Base-by-base conservation (phyloP, 2,329 filamentous ascomycete genomes). In the Monosporascus ibericus region DNA sequence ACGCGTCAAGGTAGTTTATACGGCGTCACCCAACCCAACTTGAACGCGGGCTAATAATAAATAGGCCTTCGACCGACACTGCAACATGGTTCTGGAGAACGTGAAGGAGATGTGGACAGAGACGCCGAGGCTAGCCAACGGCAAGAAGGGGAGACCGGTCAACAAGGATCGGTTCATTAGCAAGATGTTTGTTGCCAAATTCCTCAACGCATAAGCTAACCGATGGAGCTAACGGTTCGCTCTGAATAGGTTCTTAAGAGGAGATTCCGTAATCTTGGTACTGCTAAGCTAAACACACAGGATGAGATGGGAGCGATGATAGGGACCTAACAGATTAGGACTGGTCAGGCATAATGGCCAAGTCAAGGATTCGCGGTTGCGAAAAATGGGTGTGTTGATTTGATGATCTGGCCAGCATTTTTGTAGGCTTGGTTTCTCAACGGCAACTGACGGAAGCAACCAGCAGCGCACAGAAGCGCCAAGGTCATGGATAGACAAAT, bases 41-140 rank as follows among this genome's bases (percentile, higher is more conserved):
- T 34, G 9, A 34, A 5, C 30, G 9, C 30, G 1, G 30, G 14
- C 30, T 34, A 34, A 34, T 34, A 34, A 1, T 14, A 34, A 34
- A 34, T 34, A 34, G 30, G 94, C 94, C 6, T 99, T 99, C 70
- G 94, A 99, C 74, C 82, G 94, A 55, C 94, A 99, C 75, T 97
- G 92, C 82, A 99, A 99, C 76, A 97, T 99, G 94, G 89, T 96
- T 3, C 78, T 96, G 47, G 91, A 96, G 78, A 96, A 96, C 63
- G 91, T 95, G 44, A 95, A 95, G 80, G 94, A 99, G 76, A 97
- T 99, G 92, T 99, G 94, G 94, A 96, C 92, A 9, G 94, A 99
- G 76, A 94, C 88, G 52, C 91, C 92, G 48, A 78, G 85, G 55
- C 80, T 89, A 66, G 85, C 88, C 22, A 87, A 86, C 60, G 92